Base-by-base conservation (phyloP, 2,329 filamentous ascomycete genomes). In the Exophiala bonariae region DNA sequence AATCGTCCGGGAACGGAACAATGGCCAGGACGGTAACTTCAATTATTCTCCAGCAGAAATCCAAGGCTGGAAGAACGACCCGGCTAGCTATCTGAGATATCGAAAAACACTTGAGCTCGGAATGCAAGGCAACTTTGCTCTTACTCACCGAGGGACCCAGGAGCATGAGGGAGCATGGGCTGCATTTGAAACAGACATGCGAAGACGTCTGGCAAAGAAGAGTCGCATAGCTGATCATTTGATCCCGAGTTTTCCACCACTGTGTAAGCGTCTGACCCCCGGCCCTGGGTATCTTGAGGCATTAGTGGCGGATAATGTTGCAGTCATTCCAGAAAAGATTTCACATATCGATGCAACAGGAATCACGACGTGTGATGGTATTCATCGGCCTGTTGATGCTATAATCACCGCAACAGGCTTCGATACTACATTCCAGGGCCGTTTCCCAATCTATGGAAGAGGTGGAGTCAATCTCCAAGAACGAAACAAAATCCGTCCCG, bases 211-310 rank as follows among this genome's bases (percentile, higher is more conserved):
- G 36, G 11, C 23, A 4, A 61, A 59, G 3, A 67, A 64, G 36
- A 66, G 65, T 2, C 50, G 61, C 2, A 57, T 61, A 3, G 58
- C 58, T 0, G 30, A 50, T 2, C 10, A 47, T 20, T 59, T 53
- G 37, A 43, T 46, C n/a, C 44, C 58, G 36, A 56, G 54, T 4
- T 72, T 69, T 35, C 60, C 64, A 4, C 62, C 67, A 4, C 60
- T 62, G 9, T 73, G 70, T 44, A 63, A 70, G 28, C 66, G 71
- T 9, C 58, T 72, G 14, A 73, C 69, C 1, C 72, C 71, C 0
- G 72, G 70, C 0, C 65, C 68, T 1, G 69, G 70, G 1, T 75
- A 74, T 45, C 63, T 2, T n/a, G 38, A 2, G 35, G 56, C 17
- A 35, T 48, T 4, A 58, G 50, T 19, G 41, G 44, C 47, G 2